phyloP scores from a whole-genome alignment of 768 basidiomycete species.

The Mrakia blollopis region DNA sequence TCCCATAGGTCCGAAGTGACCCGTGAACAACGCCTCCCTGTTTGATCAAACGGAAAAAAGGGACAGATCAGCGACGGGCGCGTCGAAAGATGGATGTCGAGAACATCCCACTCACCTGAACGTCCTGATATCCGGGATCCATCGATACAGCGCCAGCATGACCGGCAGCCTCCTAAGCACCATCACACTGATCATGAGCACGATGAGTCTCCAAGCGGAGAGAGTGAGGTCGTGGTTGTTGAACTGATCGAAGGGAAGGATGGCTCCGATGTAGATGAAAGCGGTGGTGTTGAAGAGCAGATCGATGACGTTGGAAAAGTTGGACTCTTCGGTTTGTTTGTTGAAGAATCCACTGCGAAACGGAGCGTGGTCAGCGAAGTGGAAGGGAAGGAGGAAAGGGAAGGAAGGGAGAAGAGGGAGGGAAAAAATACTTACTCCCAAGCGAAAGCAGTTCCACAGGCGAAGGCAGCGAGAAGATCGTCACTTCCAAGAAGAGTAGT shows the following conservation, averaged over 20 bases:
- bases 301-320: constrained; percentile 92
- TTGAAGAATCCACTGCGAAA: constrained; percentile 73
- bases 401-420: constrained; percentile 49
- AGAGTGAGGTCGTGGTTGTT: constrained; percentile 61
- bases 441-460: constrained; percentile 90
- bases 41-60: too few species aligned
- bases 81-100: too few species aligned
- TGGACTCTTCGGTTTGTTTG: constrained; percentile 81
- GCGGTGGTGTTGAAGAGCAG: constrained; percentile 45
- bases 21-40: constrained; percentile 84
- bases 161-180: constrained; percentile 74
- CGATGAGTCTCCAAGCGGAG: constrained; percentile 74
- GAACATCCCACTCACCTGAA: constrained; percentile 51
- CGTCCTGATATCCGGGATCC: constrained; percentile 93
- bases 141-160: constrained; percentile 77
- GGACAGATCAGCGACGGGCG: too few species aligned
- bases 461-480: constrained; percentile 89
- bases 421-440: constrained; percentile 71
- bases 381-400: background rate
- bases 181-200: constrained; percentile 76
- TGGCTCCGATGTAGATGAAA: constrained; percentile 69
- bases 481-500: constrained; percentile 82
- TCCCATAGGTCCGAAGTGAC: constrained; percentile 89
- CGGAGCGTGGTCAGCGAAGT: constrained; percentile 88
- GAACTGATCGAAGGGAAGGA: constrained; percentile 90